Percentiles rank a stretch among this genome's conserved stretches.
These are phyloP conservation scores for Lachancea kluyveri DNA, from an alignment of 805 yeast genomes.

Conservation along the genomic window DNA sequence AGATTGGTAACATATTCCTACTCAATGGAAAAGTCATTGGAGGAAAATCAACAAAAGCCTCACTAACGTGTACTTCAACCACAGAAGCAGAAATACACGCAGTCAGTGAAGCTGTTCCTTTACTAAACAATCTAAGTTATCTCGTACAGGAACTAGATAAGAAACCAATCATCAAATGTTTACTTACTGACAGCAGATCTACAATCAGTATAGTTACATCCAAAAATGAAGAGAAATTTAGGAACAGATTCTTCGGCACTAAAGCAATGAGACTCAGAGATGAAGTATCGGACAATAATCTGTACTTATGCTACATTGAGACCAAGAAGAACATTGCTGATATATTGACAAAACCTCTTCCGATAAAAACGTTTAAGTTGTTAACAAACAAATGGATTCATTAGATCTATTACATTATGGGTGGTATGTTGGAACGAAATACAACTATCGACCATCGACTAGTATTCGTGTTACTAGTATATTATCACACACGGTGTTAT, in stretches of 20 bases:
- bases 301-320: slow-evolving; percentile 3
- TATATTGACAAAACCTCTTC: slow-evolving; percentile 4
- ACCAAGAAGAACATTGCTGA: slow-evolving; percentile 6
- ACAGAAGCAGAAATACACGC: slow-evolving; percentile 2
- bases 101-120: too few species aligned
- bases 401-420: too few species aligned
- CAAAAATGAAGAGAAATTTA: slow-evolving; percentile 2
- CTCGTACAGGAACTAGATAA: too few species aligned
- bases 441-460: too few species aligned
- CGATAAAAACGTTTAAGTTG: too few species aligned
- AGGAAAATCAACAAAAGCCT: not conserved
- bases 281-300: not conserved
- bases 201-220: slow-evolving; percentile 1
- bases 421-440: too few species aligned
- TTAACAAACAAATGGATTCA: too few species aligned
- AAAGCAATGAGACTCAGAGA: slow-evolving; percentile 7
- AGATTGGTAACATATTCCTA: slow-evolving; percentile 1
- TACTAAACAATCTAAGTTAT: too few species aligned
- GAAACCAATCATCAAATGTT: too few species aligned
- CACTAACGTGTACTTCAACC: slow-evolving; percentile 1
- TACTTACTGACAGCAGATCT: slow-evolving; percentile 5
- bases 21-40: slow-evolving; percentile 1
- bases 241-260: slow-evolving; percentile 8
- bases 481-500: too few species aligned
- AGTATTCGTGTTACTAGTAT: too few species aligned